Percentiles rank a stretch among this genome's conserved stretches.
These are phyloP conservation scores for Colletotrichum tabaci DNA, from an alignment of 2,329 filamentous ascomycete species.

Conservation along the genomic window DNA sequence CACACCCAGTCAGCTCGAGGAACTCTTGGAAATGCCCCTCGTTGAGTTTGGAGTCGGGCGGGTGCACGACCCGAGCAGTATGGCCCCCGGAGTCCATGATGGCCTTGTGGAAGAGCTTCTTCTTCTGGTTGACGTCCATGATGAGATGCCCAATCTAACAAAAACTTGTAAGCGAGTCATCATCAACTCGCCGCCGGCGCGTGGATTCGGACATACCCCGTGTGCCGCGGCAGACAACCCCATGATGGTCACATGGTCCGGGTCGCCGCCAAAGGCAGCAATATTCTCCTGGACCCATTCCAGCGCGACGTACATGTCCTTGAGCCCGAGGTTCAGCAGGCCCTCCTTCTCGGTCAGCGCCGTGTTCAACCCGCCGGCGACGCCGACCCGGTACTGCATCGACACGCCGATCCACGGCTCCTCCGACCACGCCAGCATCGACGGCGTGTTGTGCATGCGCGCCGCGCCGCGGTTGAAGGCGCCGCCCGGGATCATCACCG, in stretches of 20 bases:
- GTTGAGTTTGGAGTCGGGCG: slow-evolving; percentile 47
- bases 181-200: not conserved
- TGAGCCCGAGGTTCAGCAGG: slow-evolving; percentile 67
- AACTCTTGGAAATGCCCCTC: slow-evolving; percentile 50
- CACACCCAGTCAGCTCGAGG: slow-evolving; percentile 46
- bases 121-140: slow-evolving; percentile 52
- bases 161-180: not conserved
- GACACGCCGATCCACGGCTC: slow-evolving; percentile 64
- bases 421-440: slow-evolving; percentile 63
- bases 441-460: slow-evolving; percentile 55
- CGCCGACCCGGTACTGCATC: slow-evolving; percentile 65
- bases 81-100: slow-evolving; percentile 52
- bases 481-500: slow-evolving; percentile 62
- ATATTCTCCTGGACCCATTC: slow-evolving; percentile 69
- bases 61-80: slow-evolving; percentile 50
- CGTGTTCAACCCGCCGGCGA: slow-evolving; percentile 72
- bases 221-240: slow-evolving; percentile 57
- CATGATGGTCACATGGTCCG: slow-evolving; percentile 63
- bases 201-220: slow-evolving; percentile 43
- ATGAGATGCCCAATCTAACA: slow-evolving; percentile 50
- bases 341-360: slow-evolving; percentile 65
- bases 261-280: slow-evolving; percentile 64
- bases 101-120: slow-evolving; percentile 51
- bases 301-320: slow-evolving; percentile 63
- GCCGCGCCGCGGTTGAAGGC: slow-evolving; percentile 52